These are phyloP conservation scores for Podospora fimiseda DNA, from an alignment of 495 filamentous ascomycete species.

Conservation along the genomic window DNA sequence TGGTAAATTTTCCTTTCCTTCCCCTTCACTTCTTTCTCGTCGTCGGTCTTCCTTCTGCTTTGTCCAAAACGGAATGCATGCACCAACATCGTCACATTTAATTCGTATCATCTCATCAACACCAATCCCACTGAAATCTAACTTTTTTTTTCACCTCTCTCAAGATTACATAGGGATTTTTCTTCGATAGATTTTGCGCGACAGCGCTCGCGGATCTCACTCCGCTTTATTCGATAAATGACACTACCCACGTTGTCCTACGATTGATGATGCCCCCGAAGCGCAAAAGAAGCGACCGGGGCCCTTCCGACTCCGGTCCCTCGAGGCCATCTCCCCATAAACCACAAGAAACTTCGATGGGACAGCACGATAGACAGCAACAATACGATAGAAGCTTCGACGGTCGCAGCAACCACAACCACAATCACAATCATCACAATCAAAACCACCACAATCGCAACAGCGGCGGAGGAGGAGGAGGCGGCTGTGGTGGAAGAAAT, in stretches of 20 bases:
- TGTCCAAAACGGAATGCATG: background rate
- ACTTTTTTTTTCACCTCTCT: background rate
- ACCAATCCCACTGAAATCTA: slow-evolving; percentile 5
- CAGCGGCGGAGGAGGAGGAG: slow-evolving; percentile 13
- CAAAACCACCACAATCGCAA: background rate
- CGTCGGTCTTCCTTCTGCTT: slow-evolving; percentile 1
- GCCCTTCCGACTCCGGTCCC: slow-evolving; percentile 35
- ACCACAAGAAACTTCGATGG: slow-evolving; percentile 41
- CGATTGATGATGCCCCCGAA: slow-evolving; percentile 42
- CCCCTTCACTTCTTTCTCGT: slow-evolving; percentile 4
- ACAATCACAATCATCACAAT: background rate
- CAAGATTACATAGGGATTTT: background rate
- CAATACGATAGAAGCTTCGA: slow-evolving; percentile 31
- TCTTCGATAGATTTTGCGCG: background rate
- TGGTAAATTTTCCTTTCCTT: slow-evolving; percentile 4
- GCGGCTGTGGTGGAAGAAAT: slow-evolving; percentile 32
- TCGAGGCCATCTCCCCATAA: slow-evolving; percentile 48
- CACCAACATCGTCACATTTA: slow-evolving; percentile 2
- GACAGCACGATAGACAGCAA: slow-evolving; percentile 36
- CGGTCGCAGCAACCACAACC: slow-evolving; percentile 4
- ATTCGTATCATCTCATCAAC: slow-evolving; percentile 5
- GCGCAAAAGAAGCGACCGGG: slow-evolving; percentile 47
- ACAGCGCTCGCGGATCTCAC: slow-evolving; percentile 12
- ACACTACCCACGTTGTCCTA: slow-evolving; percentile 10
- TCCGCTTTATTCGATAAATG: slow-evolving; percentile 22